Evolutionary conservation across 345 rosid species (phyloP).

Genomic region (thale cress (Arabidopsis thaliana)): DNA sequence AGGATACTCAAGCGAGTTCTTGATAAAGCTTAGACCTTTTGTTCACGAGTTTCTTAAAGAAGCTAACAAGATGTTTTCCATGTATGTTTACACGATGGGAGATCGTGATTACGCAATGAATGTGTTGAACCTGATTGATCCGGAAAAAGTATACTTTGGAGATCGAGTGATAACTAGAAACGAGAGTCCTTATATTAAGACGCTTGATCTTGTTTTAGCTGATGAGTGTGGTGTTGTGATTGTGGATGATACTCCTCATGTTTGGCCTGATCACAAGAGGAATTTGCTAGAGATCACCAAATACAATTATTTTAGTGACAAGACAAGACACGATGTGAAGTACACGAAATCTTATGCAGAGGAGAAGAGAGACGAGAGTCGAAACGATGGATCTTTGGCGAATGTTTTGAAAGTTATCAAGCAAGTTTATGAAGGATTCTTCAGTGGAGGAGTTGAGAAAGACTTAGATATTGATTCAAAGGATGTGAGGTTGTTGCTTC

Average conservation of each 20-base stretch:
- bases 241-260: background rate
- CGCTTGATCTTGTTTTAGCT: conserved; percentile 31
- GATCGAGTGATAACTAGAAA: conserved; percentile 19
- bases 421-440: conserved; percentile 9
- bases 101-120: background rate
- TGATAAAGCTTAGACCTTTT: conserved; percentile 33
- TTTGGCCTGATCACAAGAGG: conserved; percentile 28
- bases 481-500: conserved; percentile 7
- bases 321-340: background rate
- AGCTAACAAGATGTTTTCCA: conserved; percentile 29
- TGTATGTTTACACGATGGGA: conserved; percentile 33
- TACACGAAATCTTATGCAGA: conserved; percentile 10
- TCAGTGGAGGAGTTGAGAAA: background rate
- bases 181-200: background rate
- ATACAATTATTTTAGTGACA: conserved; percentile 61
- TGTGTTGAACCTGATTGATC: conserved; percentile 22
- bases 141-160: background rate
- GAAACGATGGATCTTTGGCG: conserved; percentile 44
- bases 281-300: conserved; percentile 31
- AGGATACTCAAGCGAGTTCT: background rate
- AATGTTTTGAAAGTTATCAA: conserved; percentile 48
- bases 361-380: conserved; percentile 57
- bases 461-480: background rate
- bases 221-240: conserved; percentile 7
- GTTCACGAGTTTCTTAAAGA: conserved; percentile 25